A percentile compares a stretch with the other conserved stretches of the same genome.
Conservation (phyloP, 345 rosid species). For the Anastatica hierochuntica region DNA sequence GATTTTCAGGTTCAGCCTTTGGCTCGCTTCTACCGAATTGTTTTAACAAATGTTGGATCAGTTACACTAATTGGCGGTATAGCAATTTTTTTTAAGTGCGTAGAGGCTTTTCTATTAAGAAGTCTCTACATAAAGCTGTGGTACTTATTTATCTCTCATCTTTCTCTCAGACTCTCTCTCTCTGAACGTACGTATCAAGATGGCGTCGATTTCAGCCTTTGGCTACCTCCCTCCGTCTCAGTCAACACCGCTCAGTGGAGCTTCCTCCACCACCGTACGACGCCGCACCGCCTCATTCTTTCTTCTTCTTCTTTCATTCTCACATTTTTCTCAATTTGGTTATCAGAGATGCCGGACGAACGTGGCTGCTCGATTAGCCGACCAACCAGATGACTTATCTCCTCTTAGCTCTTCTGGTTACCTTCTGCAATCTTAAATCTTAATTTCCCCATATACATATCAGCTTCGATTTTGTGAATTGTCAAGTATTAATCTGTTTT, state of each 20-base stretch:
- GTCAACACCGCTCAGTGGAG: slow-evolving; percentile 11
- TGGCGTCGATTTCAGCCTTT: slow-evolving; percentile 53
- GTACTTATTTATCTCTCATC: too few relatives aligned
- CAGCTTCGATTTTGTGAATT: neutral
- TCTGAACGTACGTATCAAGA: neutral
- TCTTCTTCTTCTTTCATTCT: neutral
- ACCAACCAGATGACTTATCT: slow-evolving; percentile 3
- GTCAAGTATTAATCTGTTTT: neutral
- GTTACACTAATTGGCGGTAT: too few relatives aligned
- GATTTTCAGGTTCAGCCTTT: too few relatives aligned
- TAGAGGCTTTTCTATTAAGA: too few relatives aligned
- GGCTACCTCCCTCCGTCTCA: slow-evolving; percentile 21
- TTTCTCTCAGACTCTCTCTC: too few relatives aligned
- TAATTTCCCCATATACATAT: too few relatives aligned
- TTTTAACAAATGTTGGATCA: too few relatives aligned
- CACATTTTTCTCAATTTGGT: neutral
- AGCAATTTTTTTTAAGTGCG: too few relatives aligned
- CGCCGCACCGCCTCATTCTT: neutral
- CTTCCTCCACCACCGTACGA: slow-evolving; percentile 17
- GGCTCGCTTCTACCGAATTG: too few relatives aligned
- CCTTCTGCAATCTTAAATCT: too few relatives aligned
- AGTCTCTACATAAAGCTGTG: too few relatives aligned
- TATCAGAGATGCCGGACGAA: slow-evolving; percentile 35
- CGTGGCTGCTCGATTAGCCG: slow-evolving; percentile 19
- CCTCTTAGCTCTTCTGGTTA: slow-evolving; percentile 27